Evolutionary conservation across 2,329 filamentous ascomycete species (phyloP).

Genomic region (Apiospora phragmitis): DNA sequence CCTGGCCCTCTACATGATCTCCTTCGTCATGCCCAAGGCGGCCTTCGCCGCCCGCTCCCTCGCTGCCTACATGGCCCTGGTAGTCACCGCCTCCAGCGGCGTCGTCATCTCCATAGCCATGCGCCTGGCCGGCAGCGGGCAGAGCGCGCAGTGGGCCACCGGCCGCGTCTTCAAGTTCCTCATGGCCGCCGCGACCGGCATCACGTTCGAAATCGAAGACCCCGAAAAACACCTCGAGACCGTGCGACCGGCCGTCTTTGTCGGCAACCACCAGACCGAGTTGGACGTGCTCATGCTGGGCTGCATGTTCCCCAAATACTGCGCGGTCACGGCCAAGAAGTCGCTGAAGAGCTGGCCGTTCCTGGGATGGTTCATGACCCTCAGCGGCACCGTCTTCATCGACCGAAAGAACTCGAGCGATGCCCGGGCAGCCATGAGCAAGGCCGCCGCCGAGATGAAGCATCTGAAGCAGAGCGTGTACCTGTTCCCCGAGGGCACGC

Average conservation of each 20-base stretch:
- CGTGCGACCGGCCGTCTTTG: slow-evolving; percentile 80
- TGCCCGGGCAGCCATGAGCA: slow-evolving; percentile 81
- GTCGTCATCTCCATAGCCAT: slow-evolving; percentile 72
- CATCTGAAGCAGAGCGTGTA: slow-evolving; percentile 72
- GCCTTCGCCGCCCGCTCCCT: slow-evolving; percentile 70
- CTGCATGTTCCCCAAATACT: slow-evolving; percentile 85
- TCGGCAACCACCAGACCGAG: slow-evolving; percentile 96
- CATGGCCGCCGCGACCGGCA: slow-evolving; percentile 74
- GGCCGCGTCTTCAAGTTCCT: slow-evolving; percentile 77
- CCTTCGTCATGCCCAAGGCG: slow-evolving; percentile 56
- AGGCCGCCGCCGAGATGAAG: slow-evolving; percentile 79
- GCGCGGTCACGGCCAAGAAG: slow-evolving; percentile 89
- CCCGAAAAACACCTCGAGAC: slow-evolving; percentile 61
- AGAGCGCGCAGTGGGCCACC: slow-evolving; percentile 82
- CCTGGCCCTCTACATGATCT: slow-evolving; percentile 62
- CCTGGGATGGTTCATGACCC: slow-evolving; percentile 90
- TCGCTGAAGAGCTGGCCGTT: slow-evolving; percentile 78
- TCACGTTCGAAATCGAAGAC: slow-evolving; percentile 76
- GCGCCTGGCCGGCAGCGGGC: slow-evolving; percentile 68
- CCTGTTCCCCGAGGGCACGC: slow-evolving; percentile 90
- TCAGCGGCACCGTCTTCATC: slow-evolving; percentile 92
- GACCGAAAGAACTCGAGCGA: slow-evolving; percentile 83
- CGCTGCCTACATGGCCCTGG: slow-evolving; percentile 63
- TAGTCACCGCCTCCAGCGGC: slow-evolving; percentile 68
- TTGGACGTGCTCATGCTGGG: slow-evolving; percentile 93